Conservation (phyloP, 306 rosid species). For the Dalbergia oliveri region DNA sequence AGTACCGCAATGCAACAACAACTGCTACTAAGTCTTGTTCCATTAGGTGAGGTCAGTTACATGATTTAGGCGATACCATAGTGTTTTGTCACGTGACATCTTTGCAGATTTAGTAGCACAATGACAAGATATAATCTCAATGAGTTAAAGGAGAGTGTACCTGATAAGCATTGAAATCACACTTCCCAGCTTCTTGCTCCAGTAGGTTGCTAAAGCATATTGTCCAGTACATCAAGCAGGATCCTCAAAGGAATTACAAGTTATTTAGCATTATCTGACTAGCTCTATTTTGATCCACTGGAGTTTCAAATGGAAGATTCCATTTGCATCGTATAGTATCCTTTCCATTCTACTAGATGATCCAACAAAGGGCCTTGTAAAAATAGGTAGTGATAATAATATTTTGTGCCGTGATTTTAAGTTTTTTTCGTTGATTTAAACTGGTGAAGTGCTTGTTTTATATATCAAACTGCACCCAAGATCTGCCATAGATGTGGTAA, state of each 20-base stretch:
- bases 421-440: neutral
- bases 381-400: neutral
- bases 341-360: neutral
- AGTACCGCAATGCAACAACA: too few species aligned
- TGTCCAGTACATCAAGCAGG: slow-evolving; percentile 77
- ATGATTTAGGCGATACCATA: too few species aligned
- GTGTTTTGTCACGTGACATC: too few species aligned
- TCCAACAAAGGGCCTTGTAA: neutral
- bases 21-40: too few species aligned
- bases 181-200: slow-evolving; percentile 77
- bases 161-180: slow-evolving; percentile 70
- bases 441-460: neutral
- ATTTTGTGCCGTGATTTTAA: neutral
- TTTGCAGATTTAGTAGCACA: too few species aligned
- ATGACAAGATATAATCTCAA: too few species aligned
- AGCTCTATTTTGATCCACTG: too few species aligned
- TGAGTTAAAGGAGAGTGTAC: slow-evolving; percentile 41
- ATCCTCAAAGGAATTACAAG: slow-evolving; percentile 55
- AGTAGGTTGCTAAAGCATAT: slow-evolving; percentile 72
- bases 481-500: neutral
- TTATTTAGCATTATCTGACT: too few species aligned
- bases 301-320: neutral
- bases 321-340: slow-evolving; percentile 5
- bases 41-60: too few species aligned
- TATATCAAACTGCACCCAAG: too few species aligned